A percentile compares a stretch with the other conserved stretches of the same genome.
Conservation (phyloP, 305 asterid genomes). For the Striga hermonthica region DNA sequence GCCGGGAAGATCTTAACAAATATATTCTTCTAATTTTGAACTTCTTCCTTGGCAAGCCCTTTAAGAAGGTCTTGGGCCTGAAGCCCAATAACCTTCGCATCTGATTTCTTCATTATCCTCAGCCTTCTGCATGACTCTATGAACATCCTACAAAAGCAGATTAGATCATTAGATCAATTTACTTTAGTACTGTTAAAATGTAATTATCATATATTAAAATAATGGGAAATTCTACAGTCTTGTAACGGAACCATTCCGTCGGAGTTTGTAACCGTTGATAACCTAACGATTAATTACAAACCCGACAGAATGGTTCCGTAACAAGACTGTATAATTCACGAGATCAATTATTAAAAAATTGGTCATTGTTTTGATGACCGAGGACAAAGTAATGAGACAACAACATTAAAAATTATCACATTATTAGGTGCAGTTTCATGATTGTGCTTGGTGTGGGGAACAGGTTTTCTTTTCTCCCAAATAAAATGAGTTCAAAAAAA, state of each 20-base stretch:
- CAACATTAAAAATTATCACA: background rate
- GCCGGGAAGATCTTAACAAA: too few species aligned
- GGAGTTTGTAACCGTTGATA: too few species aligned
- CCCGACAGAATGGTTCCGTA: too few species aligned
- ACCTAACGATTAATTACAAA: too few species aligned
- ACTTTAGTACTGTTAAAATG: too few species aligned
- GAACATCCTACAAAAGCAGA: background rate
- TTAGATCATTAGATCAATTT: too few species aligned
- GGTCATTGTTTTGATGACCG: background rate
- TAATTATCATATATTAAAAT: background rate
- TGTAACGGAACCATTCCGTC: too few species aligned
- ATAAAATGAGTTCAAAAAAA: too few species aligned
- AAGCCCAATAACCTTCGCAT: too few species aligned
- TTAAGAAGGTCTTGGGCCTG: background rate
- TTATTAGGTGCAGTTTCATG: background rate
- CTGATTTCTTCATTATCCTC: background rate
- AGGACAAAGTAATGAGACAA: background rate
- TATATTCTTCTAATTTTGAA: slow-evolving; percentile 1
- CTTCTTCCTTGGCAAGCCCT: background rate
- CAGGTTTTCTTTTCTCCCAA: too few species aligned
- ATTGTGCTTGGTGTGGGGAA: slow-evolving; percentile 26
- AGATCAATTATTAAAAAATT: background rate
- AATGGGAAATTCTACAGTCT: too few species aligned
- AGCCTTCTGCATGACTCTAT: background rate
- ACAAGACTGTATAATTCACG: too few species aligned